Base-by-base conservation (phyloP, 306 rosid genomes). In the Pyrus pyrifolia region DNA sequence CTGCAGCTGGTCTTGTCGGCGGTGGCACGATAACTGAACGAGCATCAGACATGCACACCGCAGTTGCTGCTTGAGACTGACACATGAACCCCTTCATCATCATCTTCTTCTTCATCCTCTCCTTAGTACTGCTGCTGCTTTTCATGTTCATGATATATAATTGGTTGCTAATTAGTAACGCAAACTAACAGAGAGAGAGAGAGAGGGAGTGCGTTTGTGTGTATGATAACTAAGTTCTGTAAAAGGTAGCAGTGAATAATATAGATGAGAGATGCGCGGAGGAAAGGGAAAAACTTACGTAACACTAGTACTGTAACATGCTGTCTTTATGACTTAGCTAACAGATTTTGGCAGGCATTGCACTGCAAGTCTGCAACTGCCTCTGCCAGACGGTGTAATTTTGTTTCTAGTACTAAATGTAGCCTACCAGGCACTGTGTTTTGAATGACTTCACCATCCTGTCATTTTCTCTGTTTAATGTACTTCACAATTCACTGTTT, bases 81-180 rank as follows among this genome's bases (percentile, higher is more conserved):
- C 98, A 93, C 97, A 84, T 91, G 83, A 93, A 91, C 2, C 92
- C 96, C 71, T 80, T 79, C 81, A 85, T 83, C 61, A 62, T 88
- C 80, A 66, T 60, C 27, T 44, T 67, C 74, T 17, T 70, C 73
- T 51, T 61, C 64, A 53, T 72, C 51, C 55, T 55, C 52, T 72
- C 60, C 29, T 19, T 23, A 23, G 67, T 11, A 18, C 23, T 27
- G 14, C 55, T 63, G 68, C 66, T 71, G 72, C 23, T 75, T 72
- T 81, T 87, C 84, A 67, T 72, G 75, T 70, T 91, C 88, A 84
- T 86, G 51, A 49, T 49, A 49, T 15, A 49, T 49, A 49, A 49
- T 49, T 49, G 22, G 15, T 75, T 11, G 1, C 12, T 23, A 44
- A 21, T 46, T 9, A 22, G 23, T 46, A 64, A 60, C 70, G 29